Percentiles rank a stretch among this genome's conserved stretches.
Conservation (phyloP, 129 eudicot species). For the Tagetes erecta region DNA sequence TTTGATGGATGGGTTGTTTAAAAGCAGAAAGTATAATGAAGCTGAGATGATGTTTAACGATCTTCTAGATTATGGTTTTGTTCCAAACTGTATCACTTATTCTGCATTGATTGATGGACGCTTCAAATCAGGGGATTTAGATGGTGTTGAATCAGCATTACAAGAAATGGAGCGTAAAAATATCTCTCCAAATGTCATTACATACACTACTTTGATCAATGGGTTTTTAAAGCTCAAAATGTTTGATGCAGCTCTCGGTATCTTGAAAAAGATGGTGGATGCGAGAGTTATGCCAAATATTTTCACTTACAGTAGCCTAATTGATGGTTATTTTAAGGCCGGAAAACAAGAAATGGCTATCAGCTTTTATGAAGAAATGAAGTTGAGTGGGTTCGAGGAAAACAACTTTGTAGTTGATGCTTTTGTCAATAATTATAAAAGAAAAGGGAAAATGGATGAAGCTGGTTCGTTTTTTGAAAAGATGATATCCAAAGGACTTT, state of each 20-base stretch:
- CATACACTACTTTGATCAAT: constrained; percentile 68
- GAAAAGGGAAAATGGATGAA: constrained; percentile 60
- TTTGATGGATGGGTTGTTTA: constrained; percentile 83
- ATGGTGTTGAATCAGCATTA: constrained; percentile 51
- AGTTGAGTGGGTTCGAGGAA: constrained; percentile 60
- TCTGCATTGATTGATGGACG: constrained; percentile 70
- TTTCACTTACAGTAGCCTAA: constrained; percentile 52
- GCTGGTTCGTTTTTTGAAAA: constrained; percentile 57
- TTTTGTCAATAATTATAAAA: constrained; percentile 63
- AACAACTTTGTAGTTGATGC: constrained; percentile 63
- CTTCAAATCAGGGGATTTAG: constrained; percentile 63
- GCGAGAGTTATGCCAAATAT: constrained; percentile 63
- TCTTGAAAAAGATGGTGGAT: constrained; percentile 48
- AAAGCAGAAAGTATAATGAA: constrained; percentile 56
- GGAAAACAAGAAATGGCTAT: constrained; percentile 65
- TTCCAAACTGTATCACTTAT: constrained; percentile 67
- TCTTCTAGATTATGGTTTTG: constrained; percentile 40
- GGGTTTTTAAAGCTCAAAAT: constrained; percentile 59
- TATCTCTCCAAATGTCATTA: constrained; percentile 63
- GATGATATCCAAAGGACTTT: constrained; percentile 52
- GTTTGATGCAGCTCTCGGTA: constrained; percentile 52
- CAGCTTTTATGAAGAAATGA: constrained; percentile 67
- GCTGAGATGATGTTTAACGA: constrained; percentile 60
- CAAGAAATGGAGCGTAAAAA: constrained; percentile 62
- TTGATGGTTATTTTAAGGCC: constrained; percentile 72